Conservation (phyloP, 208 protist species). For the Wallacemonas collosoma region DNA sequence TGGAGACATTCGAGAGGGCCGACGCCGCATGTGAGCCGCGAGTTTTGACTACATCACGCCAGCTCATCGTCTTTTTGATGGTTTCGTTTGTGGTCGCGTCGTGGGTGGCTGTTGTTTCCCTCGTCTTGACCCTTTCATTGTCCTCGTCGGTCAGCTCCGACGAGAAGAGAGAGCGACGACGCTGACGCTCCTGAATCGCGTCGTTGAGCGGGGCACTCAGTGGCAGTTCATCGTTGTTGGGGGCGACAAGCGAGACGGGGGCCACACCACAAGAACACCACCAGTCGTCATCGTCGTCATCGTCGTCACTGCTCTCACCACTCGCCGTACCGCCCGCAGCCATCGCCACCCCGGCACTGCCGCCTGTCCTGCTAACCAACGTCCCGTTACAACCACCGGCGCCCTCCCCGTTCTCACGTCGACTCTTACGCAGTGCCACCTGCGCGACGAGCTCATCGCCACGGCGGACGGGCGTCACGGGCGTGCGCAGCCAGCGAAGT, state of each 20-base stretch:
- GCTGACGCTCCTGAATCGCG: constrained; percentile 6
- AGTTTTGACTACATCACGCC: too few relatives aligned
- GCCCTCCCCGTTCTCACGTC: not conserved
- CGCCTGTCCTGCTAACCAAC: too few relatives aligned
- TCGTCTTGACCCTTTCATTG: not conserved
- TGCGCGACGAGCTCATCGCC: constrained; percentile 6
- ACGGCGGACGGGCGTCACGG: constrained; percentile 1
- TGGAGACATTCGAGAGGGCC: not conserved
- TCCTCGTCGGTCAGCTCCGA: not conserved
- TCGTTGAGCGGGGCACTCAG: constrained; percentile 5
- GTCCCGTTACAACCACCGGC: too few relatives aligned
- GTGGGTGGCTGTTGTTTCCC: not conserved
- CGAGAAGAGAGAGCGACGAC: constrained; percentile 11
- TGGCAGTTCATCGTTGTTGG: constrained; percentile 11
- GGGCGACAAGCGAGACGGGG: not conserved
- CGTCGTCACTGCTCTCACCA: not conserved
- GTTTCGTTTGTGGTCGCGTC: not conserved
- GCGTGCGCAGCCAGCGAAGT: not conserved
- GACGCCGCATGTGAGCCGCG: not conserved
- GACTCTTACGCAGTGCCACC: not conserved
- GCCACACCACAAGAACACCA: not conserved
- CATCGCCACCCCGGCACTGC: not conserved
- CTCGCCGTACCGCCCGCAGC: not conserved
- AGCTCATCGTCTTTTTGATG: too few relatives aligned
- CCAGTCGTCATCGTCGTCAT: not conserved